Base-by-base conservation (phyloP, 192 early-diverging fungal genomes). In the Mortierella claussenii region DNA sequence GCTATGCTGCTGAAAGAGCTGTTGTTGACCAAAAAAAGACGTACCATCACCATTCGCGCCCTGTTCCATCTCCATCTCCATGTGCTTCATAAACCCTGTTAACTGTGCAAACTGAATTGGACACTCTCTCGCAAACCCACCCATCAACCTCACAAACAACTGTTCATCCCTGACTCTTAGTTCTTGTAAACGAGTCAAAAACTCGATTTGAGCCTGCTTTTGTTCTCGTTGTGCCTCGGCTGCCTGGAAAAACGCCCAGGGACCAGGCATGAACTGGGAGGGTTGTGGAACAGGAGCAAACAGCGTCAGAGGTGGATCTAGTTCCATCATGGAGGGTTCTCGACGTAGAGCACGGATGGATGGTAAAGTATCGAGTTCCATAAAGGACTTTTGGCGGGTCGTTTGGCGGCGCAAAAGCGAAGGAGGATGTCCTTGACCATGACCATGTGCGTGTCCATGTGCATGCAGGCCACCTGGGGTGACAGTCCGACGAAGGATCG, bases 201-300 rank as follows among this genome's bases (percentile, higher is more conserved):
- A 76, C 37, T 67, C 64, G 15, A 76, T 55, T n/a, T 76, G 73
- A 2, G 51, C 50, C 30, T 55, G 64, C 11, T 59, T 21, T 21
- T 76, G 73, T 23, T 61, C 64, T 2, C 73, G 73, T 20, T 76
- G 70, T 10, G 70, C 70, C 23, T 75, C 70, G 0, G 70, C 70
- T 0, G 70, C 70, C 12, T 66, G 70, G 40, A 75, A 75, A 30
- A 75, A 75, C 0, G 70, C 70, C 70, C 70, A 75, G 28, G 70
- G 70, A 9, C 70, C 70, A 1, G 70, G 70, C 15, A 57, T n/a
- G 34, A 75, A 75, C 13, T 75, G 55, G 4, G 70, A 31, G 0
- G 70, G 70, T 3, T 11, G 44, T 2, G 70, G 70, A 4, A 63
- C 44, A 12, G 70, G 70, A 3, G 56, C 51, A 47, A 75, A 75